These are phyloP conservation scores for Silene latifolia DNA, from an alignment of 148 eudicot genomes.

Conservation along the genomic window DNA sequence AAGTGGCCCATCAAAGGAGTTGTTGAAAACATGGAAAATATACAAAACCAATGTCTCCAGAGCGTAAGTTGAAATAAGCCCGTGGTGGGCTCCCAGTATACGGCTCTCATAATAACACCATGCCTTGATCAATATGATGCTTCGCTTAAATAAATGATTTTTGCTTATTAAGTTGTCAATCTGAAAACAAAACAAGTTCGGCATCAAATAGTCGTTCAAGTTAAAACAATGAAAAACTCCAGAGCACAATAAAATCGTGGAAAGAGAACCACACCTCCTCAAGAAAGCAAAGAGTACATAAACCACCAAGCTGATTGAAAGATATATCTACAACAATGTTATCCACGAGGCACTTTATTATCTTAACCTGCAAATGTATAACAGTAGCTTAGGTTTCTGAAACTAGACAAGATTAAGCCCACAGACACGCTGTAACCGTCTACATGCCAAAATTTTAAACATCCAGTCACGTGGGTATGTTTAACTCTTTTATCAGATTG, in stretches of 20 bases:
- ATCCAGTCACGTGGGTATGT: background rate
- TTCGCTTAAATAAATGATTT: slow-evolving; percentile 51
- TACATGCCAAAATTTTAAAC: background rate
- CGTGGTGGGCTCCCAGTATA: slow-evolving; percentile 55
- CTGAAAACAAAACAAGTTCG: slow-evolving; percentile 24
- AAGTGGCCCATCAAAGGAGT: slow-evolving; percentile 52
- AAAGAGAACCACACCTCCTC: slow-evolving; percentile 47
- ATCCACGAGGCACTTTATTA: slow-evolving; percentile 66
- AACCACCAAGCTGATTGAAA: slow-evolving; percentile 57
- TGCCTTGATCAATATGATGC: slow-evolving; percentile 58
- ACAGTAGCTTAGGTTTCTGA: background rate
- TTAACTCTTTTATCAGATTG: background rate
- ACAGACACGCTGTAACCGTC: background rate
- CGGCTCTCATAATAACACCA: slow-evolving; percentile 69
- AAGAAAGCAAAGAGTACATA: slow-evolving; percentile 60
- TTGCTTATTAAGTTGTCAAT: slow-evolving; percentile 43
- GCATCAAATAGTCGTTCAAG: background rate
- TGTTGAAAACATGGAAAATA: slow-evolving; percentile 49
- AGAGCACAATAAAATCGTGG: background rate
- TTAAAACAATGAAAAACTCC: background rate
- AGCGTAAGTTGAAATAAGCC: slow-evolving; percentile 59
- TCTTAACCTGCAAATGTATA: slow-evolving; percentile 45
- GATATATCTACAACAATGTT: slow-evolving; percentile 64
- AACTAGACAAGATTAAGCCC: background rate
- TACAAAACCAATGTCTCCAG: slow-evolving; percentile 56